Evolutionary conservation across 768 basidiomycete genomes (phyloP).

Genomic region (Pisolithus orientalis): DNA sequence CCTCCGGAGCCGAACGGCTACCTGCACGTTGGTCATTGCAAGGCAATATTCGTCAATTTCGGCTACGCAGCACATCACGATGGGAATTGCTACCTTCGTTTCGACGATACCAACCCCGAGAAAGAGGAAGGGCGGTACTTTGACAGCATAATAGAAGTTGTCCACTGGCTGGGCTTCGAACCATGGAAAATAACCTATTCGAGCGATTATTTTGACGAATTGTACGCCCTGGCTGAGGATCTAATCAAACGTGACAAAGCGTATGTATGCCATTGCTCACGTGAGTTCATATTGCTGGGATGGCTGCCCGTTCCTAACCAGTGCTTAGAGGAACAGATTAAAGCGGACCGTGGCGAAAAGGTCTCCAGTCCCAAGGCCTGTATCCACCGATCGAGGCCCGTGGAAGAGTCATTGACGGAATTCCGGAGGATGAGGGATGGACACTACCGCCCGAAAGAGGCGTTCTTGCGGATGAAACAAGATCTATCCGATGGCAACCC

Average conservation of each 20-base stretch:
- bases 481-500: slow-evolving; percentile 90
- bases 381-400: slow-evolving; percentile 76
- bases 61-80: slow-evolving; percentile 94
- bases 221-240: slow-evolving; percentile 84
- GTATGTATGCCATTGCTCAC: slow-evolving; percentile 94
- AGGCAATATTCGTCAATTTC: slow-evolving; percentile 97
- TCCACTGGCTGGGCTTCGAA: slow-evolving; percentile 96
- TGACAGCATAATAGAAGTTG: slow-evolving; percentile 91
- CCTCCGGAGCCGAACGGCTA: slow-evolving; percentile 98
- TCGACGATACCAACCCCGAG: slow-evolving; percentile 98
- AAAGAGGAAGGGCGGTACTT: slow-evolving; percentile 96
- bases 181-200: slow-evolving; percentile 99
- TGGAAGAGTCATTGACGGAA: slow-evolving; percentile 81
- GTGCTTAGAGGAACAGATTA: slow-evolving; percentile 81
- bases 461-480: slow-evolving; percentile 95
- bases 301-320: slow-evolving; percentile 2
- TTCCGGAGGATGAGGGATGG: slow-evolving; percentile 93
- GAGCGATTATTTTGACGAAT: slow-evolving; percentile 88
- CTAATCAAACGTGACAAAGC: slow-evolving; percentile 87
- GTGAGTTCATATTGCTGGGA: slow-evolving; percentile 43
- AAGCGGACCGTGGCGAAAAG: slow-evolving; percentile 80
- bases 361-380: slow-evolving; percentile 78
- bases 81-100: slow-evolving; percentile 92
- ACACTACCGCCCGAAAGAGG: slow-evolving; percentile 85
- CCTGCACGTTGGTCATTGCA: slow-evolving; percentile 94